Conservation (phyloP, 2,329 filamentous ascomycete species). For the Ophiosphaerella narmari region DNA sequence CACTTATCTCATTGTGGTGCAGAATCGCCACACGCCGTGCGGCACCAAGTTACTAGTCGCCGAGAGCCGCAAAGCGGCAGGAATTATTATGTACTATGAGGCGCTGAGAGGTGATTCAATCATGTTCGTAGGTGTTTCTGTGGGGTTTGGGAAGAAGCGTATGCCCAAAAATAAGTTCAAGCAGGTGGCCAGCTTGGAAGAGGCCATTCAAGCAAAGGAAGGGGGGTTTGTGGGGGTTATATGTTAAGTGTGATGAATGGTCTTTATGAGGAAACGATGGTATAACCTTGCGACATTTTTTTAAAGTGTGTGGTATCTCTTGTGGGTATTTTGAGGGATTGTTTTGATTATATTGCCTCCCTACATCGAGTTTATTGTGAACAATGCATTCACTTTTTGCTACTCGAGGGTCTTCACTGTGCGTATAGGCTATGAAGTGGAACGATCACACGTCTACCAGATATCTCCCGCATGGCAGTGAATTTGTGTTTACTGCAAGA, state of each 20-base stretch:
- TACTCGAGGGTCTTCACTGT: too few species aligned
- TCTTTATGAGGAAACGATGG: neutral
- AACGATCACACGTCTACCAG: too few species aligned
- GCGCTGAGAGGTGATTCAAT: slow-evolving; percentile 23
- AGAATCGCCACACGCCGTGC: slow-evolving; percentile 10
- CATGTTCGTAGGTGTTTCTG: slow-evolving; percentile 24
- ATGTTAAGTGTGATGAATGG: slow-evolving; percentile 10
- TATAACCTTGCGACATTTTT: too few species aligned
- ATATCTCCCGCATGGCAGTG: too few species aligned
- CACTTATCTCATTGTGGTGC: slow-evolving; percentile 21
- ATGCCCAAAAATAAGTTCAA: slow-evolving; percentile 15
- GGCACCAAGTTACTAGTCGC: slow-evolving; percentile 23
- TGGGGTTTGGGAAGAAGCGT: slow-evolving; percentile 8
- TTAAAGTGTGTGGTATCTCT: too few species aligned
- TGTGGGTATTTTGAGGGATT: too few species aligned
- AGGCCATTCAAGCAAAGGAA: slow-evolving; percentile 8
- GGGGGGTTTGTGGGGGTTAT: slow-evolving; percentile 22
- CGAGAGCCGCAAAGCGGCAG: slow-evolving; percentile 31
- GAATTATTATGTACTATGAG: slow-evolving; percentile 28
- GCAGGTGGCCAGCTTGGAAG: slow-evolving; percentile 24
- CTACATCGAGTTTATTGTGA: too few species aligned
- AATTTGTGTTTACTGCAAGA: too few species aligned
- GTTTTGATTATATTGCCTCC: too few species aligned
- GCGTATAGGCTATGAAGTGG: too few species aligned
- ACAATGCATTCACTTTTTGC: too few species aligned